Base-by-base conservation (phyloP, 768 basidiomycete species). In the Suillus hirtellus region DNA sequence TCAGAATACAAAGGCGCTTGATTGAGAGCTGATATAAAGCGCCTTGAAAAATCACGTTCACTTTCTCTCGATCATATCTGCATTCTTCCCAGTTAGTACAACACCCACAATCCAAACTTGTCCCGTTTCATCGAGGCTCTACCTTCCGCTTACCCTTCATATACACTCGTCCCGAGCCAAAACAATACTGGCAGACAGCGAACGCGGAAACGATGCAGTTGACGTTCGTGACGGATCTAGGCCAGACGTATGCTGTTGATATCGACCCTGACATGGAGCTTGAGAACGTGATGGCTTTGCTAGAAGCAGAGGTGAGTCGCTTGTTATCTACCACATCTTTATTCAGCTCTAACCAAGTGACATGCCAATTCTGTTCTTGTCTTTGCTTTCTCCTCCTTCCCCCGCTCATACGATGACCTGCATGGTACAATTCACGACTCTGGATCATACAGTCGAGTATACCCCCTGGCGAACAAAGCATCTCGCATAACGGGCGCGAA, bases 251-350 rank as follows among this genome's bases (percentile, higher is more conserved):
- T 68, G 70, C 76, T 46, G 78, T 96, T 59, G 96, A 98, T 72
- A 93, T 97, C 68, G 93, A 95, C 77, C 84, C 92, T 1, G 84
- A 82, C 60, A 95, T 98, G 92, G 88, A 93, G 74, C 84, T 99
- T 35, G 92, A 93, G 80, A 91, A 96, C 73, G 88, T 98, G 43
- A 90, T 90, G 84, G 96, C 93, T 14, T 80, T 98, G 60, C 82
- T 97, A n/a, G 95, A 97, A 76, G 96, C 90, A 0, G 96, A 98
- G 86, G 96, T 95, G 73, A 74, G 88, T 73, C n/a, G 49, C 59
- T 38, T 21, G 19, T 27, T 27, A 11, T 35, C 50, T 56, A 37
- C n/a, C 55, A 12, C 50, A 35, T 27, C n/a, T 43, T 37, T 12
- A 47, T 44, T 52, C 40, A 63, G 60, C 50, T 52, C 55, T 35